Conservation (phyloP, 441 rosid species). For the Gossypium schwendimanii region DNA sequence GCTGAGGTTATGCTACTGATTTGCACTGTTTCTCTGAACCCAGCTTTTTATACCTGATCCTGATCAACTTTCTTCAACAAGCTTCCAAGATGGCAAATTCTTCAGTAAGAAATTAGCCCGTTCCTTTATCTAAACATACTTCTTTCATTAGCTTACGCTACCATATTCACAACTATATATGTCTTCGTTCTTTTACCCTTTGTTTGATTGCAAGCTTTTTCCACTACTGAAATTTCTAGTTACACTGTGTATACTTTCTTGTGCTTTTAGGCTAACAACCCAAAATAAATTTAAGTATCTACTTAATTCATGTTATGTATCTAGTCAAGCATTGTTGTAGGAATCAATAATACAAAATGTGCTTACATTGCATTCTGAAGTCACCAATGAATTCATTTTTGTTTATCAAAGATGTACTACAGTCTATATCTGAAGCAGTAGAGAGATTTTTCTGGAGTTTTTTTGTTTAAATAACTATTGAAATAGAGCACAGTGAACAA, state of each 20-base stretch:
- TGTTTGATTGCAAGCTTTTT: neutral
- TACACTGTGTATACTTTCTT: neutral
- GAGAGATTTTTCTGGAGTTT: neutral
- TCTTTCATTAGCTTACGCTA: neutral
- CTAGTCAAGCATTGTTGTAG: neutral
- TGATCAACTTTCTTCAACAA: neutral
- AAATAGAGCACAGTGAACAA: neutral
- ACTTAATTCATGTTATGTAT: neutral
- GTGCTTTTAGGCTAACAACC: neutral
- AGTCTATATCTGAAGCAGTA: neutral
- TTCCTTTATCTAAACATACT: neutral
- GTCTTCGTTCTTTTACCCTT: neutral
- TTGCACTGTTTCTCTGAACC: neutral
- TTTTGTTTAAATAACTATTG: neutral
- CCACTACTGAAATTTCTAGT: neutral
- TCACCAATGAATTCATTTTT: neutral
- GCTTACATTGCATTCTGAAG: neutral
- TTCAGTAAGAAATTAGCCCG: neutral
- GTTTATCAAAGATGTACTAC: neutral
- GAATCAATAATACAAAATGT: neutral
- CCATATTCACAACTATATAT: neutral
- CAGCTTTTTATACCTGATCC: neutral
- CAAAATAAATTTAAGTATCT: neutral
- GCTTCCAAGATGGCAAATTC: conserved; percentile 13
- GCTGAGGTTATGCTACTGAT: neutral